Conservation (phyloP, 192 early-diverging fungal species). For the Radiomyces spectabilis region DNA sequence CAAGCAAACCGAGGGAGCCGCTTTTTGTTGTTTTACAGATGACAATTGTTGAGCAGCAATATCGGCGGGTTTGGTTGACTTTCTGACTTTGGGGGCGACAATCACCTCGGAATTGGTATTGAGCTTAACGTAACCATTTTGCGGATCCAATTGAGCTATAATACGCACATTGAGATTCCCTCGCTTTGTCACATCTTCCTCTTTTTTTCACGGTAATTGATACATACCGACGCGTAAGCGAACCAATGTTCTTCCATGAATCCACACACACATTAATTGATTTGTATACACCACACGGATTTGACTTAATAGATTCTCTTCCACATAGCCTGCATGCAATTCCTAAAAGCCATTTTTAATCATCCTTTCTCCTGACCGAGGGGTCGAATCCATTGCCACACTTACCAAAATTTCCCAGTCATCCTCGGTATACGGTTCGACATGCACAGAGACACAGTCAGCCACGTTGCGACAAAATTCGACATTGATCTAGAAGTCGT, state of each 20-base stretch:
- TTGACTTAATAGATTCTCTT: slow-evolving; percentile 62
- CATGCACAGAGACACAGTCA: slow-evolving; percentile 51
- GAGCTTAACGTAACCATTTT: slow-evolving; percentile 40
- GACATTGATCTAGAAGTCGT: slow-evolving; percentile 36
- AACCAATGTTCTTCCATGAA: slow-evolving; percentile 58
- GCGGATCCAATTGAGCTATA: slow-evolving; percentile 47
- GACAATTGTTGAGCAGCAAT: slow-evolving; percentile 1
- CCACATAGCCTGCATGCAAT: slow-evolving; percentile 66
- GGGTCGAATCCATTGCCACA: too few species aligned
- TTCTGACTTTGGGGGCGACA: slow-evolving; percentile 65
- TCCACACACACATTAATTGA: slow-evolving; percentile 70
- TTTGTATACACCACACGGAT: slow-evolving; percentile 56
- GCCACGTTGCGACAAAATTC: slow-evolving; percentile 50
- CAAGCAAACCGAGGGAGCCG: slow-evolving; percentile 19
- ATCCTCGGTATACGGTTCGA: slow-evolving; percentile 62
- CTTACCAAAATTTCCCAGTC: slow-evolving; percentile 78
- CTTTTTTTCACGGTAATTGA: neutral
- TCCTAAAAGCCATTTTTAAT: slow-evolving; percentile 45
- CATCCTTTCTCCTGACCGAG: too few species aligned
- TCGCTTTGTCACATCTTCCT: neutral
- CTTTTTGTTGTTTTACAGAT: slow-evolving; percentile 16
- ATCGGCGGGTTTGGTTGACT: slow-evolving; percentile 17
- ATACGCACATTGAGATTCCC: neutral
- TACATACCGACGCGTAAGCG: slow-evolving; percentile 48
- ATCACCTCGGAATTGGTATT: slow-evolving; percentile 61